Base-by-base conservation (phyloP, 2,329 filamentous ascomycete genomes). In the Aureobasidium uvarum region DNA sequence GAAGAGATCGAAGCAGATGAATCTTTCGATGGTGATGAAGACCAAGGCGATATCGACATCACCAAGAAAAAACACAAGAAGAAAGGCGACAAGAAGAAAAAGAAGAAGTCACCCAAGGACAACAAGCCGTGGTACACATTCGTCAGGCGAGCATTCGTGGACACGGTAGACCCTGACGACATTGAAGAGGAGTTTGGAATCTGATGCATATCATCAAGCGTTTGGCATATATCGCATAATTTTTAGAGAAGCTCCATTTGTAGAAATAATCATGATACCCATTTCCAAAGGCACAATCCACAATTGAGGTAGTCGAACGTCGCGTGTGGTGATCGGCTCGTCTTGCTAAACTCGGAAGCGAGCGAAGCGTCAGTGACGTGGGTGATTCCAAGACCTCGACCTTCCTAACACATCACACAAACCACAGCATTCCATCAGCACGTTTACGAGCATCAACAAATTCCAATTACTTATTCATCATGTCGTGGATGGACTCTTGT, bases 51-150 rank as follows among this genome's bases (percentile, higher is more conserved):
- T 13, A 64, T 67, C 1, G 65, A 73, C 6, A 69, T 69, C 14
- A 69, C 71, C 70, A 77, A 56, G 69, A 76, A 68, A 71, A 76
- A 69, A 72, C 77, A 69, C 28, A 69, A 70, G 45, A 69, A 72
- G 50, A 68, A 68, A 41, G 62, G 67, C 43, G 71, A 78, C 54
- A 75, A 79, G 51, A 78, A 80, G 67, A 80, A 79, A 56, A 80
- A 81, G 66, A 78, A 83, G 68, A 81, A 82, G 68, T 79, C 83
- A 69, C 81, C 82, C 62, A 84, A 84, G 72, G 80, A 83, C 65
- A 83, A 84, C 74, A 86, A 88, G 74, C 81, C 86, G 6, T 96
- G 92, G 92, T 81, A 87, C 67, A 86, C 88, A 58, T 96, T 96
- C 74, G 79, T 96, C 33, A 77, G 81, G 66, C 86, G 91, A 65